Base-by-base conservation (phyloP, 768 basidiomycete species). In the Hericium coralloides region DNA sequence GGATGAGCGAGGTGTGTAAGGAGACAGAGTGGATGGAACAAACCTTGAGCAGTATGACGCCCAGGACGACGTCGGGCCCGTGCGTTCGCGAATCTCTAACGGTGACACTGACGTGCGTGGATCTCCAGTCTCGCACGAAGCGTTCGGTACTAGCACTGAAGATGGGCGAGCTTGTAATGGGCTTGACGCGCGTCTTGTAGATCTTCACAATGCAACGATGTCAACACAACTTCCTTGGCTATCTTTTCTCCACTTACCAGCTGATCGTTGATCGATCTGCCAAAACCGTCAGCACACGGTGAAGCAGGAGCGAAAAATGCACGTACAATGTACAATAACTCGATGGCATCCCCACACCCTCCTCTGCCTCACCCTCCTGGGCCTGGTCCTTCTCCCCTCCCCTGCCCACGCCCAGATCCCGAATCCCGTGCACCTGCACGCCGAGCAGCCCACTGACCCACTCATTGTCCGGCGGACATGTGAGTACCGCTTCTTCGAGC, bases 401-500 rank as follows among this genome's bases (percentile, higher is more conserved):
- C 12, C 55, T 10, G 4, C 55, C 55, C 4, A 55, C 47, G 63
- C 83, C 81, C 63, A 90, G 72, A 36, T 81, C 82, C 59, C 73
- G 76, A 51, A 87, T 81, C 71, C 83, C 78, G 64, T 89, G 84
- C 31, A 90, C 75, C 57, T 81, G 72, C 59, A 90, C 73, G 38
- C 77, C 78, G 26, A 92, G 65, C 20, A 90, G 76, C 18, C 88
- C 89, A 43, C 79, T 79, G 12, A 82, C 83, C 79, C 80, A 88
- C 53, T 79, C 70, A 0, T 76, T 73, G 58, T 80, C 78, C 6
- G 87, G 87, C 22, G 75, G 74, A 6, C 81, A 80, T 26, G 67
- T 63, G 22, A 70, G 65, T 51, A 70, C 69, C 2, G 68, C 68
- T 17, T 67, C 66, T 69, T 80, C 75, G 43, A 80, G 72, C 23